Conservation (phyloP, 208 protist genomes). For the Strigomonas culicis region DNA sequence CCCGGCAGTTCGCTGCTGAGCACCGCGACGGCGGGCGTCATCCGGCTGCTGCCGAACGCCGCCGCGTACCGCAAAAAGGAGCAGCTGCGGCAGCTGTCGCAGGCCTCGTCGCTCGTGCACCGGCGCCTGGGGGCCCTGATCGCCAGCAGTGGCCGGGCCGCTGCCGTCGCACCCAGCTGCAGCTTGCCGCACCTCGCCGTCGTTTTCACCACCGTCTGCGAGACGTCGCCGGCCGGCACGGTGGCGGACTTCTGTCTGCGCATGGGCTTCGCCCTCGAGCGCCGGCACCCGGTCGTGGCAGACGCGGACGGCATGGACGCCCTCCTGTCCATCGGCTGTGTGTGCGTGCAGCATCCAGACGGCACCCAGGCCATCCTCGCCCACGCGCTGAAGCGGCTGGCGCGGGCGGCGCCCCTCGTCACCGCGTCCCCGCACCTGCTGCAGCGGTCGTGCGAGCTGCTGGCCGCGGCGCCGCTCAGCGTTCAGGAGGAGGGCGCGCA, state of each 20-base stretch:
- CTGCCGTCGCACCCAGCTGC: background rate
- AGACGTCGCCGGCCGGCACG: background rate
- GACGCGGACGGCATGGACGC: background rate
- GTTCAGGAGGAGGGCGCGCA: too few species aligned
- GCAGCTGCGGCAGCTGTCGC: background rate
- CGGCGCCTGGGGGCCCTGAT: background rate
- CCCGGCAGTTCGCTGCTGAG: background rate
- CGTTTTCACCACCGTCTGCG: slow-evolving; percentile 4
- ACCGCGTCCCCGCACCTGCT: background rate
- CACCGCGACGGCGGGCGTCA: background rate
- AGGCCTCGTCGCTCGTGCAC: background rate
- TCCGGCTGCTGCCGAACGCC: background rate
- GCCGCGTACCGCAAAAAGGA: background rate
- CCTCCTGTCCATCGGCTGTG: background rate
- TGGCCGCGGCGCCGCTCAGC: background rate
- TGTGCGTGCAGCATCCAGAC: background rate
- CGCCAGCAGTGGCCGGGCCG: background rate
- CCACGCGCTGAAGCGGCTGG: background rate
- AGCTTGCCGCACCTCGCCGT: slow-evolving; percentile 3
- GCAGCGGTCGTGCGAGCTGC: background rate
- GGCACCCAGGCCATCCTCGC: background rate
- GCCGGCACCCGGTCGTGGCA: background rate
- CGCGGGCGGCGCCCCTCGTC: background rate
- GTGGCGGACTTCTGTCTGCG: background rate
- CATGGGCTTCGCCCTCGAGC: background rate